Evolutionary conservation across 2,329 filamentous ascomycete genomes (phyloP).

Genomic region (Sclerotinia spermophila): DNA sequence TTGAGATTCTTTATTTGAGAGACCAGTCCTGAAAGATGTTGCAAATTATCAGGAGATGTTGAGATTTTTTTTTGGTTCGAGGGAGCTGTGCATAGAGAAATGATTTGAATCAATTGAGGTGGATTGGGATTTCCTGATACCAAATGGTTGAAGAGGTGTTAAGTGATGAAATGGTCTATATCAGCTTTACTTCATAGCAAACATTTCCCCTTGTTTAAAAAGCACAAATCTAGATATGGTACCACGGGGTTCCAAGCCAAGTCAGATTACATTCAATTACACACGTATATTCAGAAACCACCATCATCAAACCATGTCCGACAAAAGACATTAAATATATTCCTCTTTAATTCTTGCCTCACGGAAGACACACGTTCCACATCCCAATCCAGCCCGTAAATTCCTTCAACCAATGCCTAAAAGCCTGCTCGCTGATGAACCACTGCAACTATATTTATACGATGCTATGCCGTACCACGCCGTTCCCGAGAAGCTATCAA

Average conservation of each 20-base stretch:
- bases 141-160: background rate
- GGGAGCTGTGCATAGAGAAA: background rate
- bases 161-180: background rate
- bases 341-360: background rate
- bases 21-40: too few species aligned
- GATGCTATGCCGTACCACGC: background rate
- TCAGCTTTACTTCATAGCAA: background rate
- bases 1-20: too few species aligned
- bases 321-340: background rate
- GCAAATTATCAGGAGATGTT: background rate
- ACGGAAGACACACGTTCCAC: background rate
- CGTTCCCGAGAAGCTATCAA: background rate
- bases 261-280: background rate
- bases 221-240: background rate
- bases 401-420: background rate
- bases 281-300: background rate
- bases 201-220: background rate
- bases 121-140: background rate
- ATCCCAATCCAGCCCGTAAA: background rate
- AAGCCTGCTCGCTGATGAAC: background rate
- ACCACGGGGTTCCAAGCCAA: background rate
- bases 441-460: constrained; percentile 11
- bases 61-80: background rate
- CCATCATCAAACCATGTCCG: background rate
- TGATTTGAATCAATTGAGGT: too few species aligned